Base-by-base conservation (phyloP, 306 rosid genomes). In the Cicer arietinum region DNA sequence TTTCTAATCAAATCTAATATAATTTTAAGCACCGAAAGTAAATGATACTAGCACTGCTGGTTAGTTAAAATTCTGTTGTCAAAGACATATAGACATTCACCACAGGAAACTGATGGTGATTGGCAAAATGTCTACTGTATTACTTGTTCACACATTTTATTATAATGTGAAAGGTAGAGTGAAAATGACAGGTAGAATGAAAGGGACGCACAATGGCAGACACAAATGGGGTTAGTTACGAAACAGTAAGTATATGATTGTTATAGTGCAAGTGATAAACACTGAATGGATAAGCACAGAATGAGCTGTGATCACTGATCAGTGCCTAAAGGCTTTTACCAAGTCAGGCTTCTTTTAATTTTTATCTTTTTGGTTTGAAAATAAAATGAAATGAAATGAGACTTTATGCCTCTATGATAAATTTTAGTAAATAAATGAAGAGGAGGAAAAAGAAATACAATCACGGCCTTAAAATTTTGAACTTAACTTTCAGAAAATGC, bases 101-200 rank as follows among this genome's bases (percentile, higher is more conserved):
- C 25, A 22, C 53, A n/a, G 63, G 44, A 67, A 67, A 73, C 61
- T 60, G 78, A 45, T 46, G 14, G 8, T 77, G 73, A 76, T 40
- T 50, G 68, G 63, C 61, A 76, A 71, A 52, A 75, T 75, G 40
- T 50, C 18, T 69, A 44, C 48, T 39, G 7, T 16, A 22, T 16
- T 25, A n/a, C 18, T 40, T 61, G 10, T 18, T 4, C 30, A 13
- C 67, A 4, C 14, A 4, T 14, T 73, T 73, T 67, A n/a, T 70
- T 77, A 94, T 82, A 94, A 97, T 10, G 62, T 94, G 78, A 91
- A 86, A 83, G 97, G 91, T 9, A 97, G 91, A 50, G 98, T 90
- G 86, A 94, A 63, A 63, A 53, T 72, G 79, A 64, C 66, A 43
- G 69, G 37, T 40, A 42, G 40, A 25, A 81, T 54, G 85, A 77